Conservation (phyloP, 805 yeast species). For the Myxozyma mucilagina region DNA sequence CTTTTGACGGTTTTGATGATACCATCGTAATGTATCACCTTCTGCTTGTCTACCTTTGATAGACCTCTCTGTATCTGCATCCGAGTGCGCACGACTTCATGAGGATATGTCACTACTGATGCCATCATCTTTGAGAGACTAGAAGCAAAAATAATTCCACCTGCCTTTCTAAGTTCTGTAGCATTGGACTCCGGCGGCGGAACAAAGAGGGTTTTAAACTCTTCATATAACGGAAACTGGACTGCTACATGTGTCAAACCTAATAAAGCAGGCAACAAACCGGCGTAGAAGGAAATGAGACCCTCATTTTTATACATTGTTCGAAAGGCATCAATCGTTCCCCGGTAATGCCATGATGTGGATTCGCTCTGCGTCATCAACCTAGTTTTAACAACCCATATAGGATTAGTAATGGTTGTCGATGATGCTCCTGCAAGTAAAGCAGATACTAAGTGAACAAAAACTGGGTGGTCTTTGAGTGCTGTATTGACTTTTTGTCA, state of each 20-base stretch:
- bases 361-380: constrained; percentile 57
- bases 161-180: constrained; percentile 35
- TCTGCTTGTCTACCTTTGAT: constrained; percentile 2
- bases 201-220: constrained; percentile 59
- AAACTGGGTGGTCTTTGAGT: constrained; percentile 40
- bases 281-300: constrained; percentile 75
- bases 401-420: constrained; percentile 85
- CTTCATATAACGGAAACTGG: constrained; percentile 92
- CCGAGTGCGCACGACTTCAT: constrained; percentile 89
- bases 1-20: constrained; percentile 40
- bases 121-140: constrained; percentile 85
- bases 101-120: constrained; percentile 83
- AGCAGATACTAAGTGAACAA: constrained; percentile 57
- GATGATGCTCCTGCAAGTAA: constrained; percentile 86
- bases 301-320: constrained; percentile 84
- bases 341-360: constrained; percentile 55
- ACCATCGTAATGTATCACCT: constrained; percentile 38
- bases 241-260: constrained; percentile 93
- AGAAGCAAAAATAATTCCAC: constrained; percentile 63
- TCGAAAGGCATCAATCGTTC: constrained; percentile 79
- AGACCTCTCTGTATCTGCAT: constrained; percentile 59
- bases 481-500: constrained; percentile 19
- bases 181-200: constrained; percentile 37
- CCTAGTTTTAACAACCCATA: constrained; percentile 96
- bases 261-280: constrained; percentile 83